Evolutionary conservation across 805 yeast genomes (phyloP).

Genomic region (Cyberlindnera japonica): DNA sequence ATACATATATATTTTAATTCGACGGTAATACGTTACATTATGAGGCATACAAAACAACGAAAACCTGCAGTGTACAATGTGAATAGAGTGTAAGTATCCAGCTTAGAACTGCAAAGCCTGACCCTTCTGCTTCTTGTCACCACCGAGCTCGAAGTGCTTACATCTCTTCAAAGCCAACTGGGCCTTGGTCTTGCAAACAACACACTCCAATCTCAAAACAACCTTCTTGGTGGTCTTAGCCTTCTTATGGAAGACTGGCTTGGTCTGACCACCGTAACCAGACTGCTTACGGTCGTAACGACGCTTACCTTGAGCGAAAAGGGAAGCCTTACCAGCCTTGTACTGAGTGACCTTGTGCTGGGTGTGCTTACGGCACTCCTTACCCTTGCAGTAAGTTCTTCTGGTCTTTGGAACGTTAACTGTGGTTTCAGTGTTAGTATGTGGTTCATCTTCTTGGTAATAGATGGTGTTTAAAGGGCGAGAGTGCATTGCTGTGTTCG

Average conservation of each 20-base stretch:
- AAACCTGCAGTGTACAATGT: constrained; percentile 22
- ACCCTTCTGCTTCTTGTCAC: constrained; percentile 99
- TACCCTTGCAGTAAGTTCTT: constrained; percentile 99
- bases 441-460: background rate
- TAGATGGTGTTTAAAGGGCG: background rate
- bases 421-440: constrained; percentile 34
- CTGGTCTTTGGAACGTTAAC: constrained; percentile 99
- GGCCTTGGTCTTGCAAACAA: constrained; percentile 96
- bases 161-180: constrained; percentile 98
- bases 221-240: constrained; percentile 99
- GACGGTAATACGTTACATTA: constrained; percentile 25
- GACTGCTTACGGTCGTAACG: constrained; percentile 99
- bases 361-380: constrained; percentile 98
- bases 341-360: constrained; percentile 99
- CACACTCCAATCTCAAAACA: constrained; percentile 98
- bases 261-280: constrained; percentile 99
- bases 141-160: constrained; percentile 99
- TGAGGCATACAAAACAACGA: constrained; percentile 27
- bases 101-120: constrained; percentile 98
- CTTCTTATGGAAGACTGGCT: constrained; percentile 99
- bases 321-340: constrained; percentile 99
- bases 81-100: constrained; percentile 13
- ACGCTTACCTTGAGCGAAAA: constrained; percentile 99
- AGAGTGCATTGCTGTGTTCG: too few relatives aligned
- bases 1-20: background rate